phyloP scores from a whole-genome alignment of 2,329 filamentous ascomycete genomes.

The Fusarium tuaranense region DNA sequence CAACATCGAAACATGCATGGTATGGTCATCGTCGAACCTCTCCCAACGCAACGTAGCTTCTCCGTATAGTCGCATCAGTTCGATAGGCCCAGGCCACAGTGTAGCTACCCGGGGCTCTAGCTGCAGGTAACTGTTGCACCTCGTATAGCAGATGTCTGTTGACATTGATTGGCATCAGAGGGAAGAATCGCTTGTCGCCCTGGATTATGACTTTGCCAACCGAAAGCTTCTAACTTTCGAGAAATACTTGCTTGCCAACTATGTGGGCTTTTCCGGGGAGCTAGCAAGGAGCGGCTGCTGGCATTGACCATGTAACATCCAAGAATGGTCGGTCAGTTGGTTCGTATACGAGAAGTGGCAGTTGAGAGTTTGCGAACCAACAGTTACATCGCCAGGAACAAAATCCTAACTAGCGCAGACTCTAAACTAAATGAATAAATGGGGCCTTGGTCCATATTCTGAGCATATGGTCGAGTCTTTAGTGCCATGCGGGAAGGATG shows the following conservation, averaged over 20 bases:
- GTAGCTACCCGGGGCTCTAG: background rate
- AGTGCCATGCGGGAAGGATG: background rate
- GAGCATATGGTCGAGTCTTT: background rate
- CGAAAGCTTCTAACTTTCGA: background rate
- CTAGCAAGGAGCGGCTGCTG: background rate
- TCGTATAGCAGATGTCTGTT: background rate
- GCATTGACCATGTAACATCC: background rate
- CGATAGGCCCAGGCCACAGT: background rate
- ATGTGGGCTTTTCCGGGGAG: background rate
- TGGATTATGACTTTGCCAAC: background rate
- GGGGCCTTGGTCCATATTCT: background rate
- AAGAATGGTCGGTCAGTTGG: background rate
- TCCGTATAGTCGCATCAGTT: background rate
- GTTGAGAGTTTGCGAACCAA: background rate
- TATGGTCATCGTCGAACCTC: background rate
- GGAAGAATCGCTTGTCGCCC: background rate
- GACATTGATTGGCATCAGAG: background rate
- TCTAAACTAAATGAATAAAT: background rate
- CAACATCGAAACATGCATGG: background rate
- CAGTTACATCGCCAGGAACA: background rate
- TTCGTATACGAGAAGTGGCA: background rate
- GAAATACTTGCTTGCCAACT: background rate
- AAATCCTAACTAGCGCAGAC: background rate
- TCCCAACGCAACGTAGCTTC: background rate
- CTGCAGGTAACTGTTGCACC: background rate